Evolutionary conservation across 2,329 filamentous ascomycete species (phyloP).

Genomic region (Colletotrichum sp.): DNA sequence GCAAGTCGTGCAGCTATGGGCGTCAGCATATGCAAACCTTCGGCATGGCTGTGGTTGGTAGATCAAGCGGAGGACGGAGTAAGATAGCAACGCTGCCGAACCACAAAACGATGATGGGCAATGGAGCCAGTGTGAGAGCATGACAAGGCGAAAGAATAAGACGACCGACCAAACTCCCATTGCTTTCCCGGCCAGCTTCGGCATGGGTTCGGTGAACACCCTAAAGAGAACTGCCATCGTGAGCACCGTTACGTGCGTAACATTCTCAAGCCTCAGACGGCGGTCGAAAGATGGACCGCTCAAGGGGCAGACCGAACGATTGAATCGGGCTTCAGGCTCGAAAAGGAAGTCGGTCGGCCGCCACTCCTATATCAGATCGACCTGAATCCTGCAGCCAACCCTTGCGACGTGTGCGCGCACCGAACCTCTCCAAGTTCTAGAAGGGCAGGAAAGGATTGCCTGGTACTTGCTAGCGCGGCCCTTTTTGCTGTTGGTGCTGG

Average conservation of each 20-base stretch:
- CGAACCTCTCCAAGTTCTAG: conserved; percentile 7
- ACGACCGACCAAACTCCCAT: neutral
- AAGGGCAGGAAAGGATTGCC: conserved; percentile 4
- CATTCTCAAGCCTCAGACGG: neutral
- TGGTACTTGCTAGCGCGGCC: neutral
- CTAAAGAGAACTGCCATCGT: neutral
- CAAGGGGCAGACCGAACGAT: neutral
- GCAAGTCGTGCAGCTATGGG: neutral
- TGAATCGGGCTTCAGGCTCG: conserved; percentile 17
- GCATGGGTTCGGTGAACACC: neutral
- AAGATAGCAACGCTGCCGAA: neutral
- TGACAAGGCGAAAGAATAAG: neutral
- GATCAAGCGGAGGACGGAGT: neutral
- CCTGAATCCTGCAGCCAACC: conserved; percentile 21
- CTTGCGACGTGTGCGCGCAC: neutral
- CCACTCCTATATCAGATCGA: conserved; percentile 1
- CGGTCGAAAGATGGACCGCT: conserved; percentile 4
- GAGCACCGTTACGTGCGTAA: conserved; percentile 3
- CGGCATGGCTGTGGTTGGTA: neutral
- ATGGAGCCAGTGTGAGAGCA: neutral
- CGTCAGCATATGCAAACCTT: neutral
- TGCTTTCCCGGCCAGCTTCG: neutral
- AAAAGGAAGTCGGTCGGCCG: conserved; percentile 21
- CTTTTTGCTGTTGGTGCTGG: neutral
- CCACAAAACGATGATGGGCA: neutral